phyloP scores from a whole-genome alignment of 371 early-diverging fungal species.

The Umbelopsis sp. region DNA sequence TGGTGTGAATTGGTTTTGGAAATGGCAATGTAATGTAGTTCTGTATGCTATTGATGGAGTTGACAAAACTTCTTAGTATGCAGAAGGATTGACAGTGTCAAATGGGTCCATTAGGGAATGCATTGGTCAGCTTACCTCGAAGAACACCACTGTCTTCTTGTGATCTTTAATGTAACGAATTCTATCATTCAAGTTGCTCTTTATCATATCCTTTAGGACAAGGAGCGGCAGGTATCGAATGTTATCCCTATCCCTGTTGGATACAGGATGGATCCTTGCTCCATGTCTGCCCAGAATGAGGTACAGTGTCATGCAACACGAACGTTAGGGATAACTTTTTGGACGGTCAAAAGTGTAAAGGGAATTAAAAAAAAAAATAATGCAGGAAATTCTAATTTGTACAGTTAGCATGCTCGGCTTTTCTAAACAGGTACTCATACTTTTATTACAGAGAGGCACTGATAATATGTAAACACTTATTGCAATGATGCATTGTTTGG shows the following conservation, averaged over 20 bases:
- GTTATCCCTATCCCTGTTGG: constrained; percentile 29
- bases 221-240: constrained; percentile 50
- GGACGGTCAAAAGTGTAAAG: not conserved
- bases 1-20: constrained; percentile 7
- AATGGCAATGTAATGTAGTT: constrained; percentile 21
- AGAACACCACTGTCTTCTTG: constrained; percentile 41
- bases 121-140: constrained; percentile 36
- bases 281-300: constrained; percentile 14
- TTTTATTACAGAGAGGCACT: too few species aligned
- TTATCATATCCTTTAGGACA: constrained; percentile 48
- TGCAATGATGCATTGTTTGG: too few species aligned
- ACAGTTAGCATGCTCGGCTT: not conserved
- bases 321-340: not conserved
- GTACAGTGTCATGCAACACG: constrained; percentile 13
- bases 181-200: constrained; percentile 41
- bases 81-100: constrained; percentile 28
- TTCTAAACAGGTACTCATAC: too few species aligned
- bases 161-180: constrained; percentile 42
- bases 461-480: too few species aligned
- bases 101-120: too few species aligned
- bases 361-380: not conserved
- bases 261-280: constrained; percentile 13
- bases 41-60: not conserved
- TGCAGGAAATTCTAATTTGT: not conserved
- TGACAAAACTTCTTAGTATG: constrained; percentile 14